Percentiles rank a stretch among this genome's conserved stretches.
Evolutionary conservation across 1,284 basidiomycete species (phyloP).

Genomic region (Boletus hoseneyae): DNA sequence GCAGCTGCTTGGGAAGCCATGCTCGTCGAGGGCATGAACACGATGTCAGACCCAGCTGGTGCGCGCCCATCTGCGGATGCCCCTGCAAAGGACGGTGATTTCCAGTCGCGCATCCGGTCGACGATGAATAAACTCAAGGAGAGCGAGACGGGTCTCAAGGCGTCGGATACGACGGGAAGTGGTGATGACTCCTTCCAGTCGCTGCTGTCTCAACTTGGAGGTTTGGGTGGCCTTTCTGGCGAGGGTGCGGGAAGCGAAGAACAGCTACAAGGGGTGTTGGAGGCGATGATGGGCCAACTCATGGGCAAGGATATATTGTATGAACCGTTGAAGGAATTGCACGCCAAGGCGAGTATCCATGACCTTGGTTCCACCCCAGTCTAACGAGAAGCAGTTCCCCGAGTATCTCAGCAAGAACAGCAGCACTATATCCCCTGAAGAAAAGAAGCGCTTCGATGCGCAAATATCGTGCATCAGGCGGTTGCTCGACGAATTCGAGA

Average conservation of each 20-base stretch:
- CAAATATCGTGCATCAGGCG: constrained; percentile 65
- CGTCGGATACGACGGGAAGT: constrained; percentile 12
- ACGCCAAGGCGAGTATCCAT: constrained; percentile 61
- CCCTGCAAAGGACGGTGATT: constrained; percentile 31
- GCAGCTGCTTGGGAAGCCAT: constrained; percentile 75
- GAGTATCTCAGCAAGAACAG: constrained; percentile 58
- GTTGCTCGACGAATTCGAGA: constrained; percentile 76
- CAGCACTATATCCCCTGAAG: constrained; percentile 50
- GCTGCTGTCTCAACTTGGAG: constrained; percentile 46
- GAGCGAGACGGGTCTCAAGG: constrained; percentile 57
- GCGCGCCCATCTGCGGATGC: constrained; percentile 12
- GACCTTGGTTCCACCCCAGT: background rate
- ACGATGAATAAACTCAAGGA: constrained; percentile 81
- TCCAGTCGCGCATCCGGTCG: constrained; percentile 23
- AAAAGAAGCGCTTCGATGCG: constrained; percentile 65
- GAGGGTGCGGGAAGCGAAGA: constrained; percentile 33
- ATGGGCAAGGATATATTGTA: constrained; percentile 96
- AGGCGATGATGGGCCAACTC: constrained; percentile 81
- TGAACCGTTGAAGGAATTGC: constrained; percentile 87
- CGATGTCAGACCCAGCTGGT: constrained; percentile 32
- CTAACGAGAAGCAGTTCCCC: constrained; percentile 57
- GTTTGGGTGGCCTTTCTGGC: constrained; percentile 32
- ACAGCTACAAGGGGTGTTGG: constrained; percentile 54
- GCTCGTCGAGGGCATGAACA: constrained; percentile 68
- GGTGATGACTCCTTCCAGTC: constrained; percentile 44